Percentiles rank a stretch among this genome's conserved stretches.
Conservation (phyloP, 805 yeast species). For the Wickerhamiella kurtzmanii region DNA sequence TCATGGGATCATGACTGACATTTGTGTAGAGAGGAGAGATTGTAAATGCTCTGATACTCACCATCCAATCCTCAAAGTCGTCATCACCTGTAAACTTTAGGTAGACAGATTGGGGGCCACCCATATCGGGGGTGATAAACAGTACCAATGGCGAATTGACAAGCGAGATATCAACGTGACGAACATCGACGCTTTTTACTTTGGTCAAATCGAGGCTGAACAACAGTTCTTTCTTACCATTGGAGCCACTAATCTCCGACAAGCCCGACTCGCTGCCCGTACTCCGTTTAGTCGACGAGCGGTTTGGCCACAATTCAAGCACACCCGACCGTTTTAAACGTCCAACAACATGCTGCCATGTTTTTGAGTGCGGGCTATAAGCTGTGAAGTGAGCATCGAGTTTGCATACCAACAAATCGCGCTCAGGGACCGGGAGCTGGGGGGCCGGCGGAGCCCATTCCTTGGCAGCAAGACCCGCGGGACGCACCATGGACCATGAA, state of each 20-base stretch:
- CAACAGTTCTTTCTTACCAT: constrained; percentile 4
- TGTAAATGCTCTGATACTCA: constrained; percentile 20
- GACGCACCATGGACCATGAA: constrained; percentile 15
- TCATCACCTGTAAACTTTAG: constrained; percentile 16
- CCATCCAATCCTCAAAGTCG: constrained; percentile 25
- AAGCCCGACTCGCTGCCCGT: background rate
- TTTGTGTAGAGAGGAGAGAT: constrained; percentile 19
- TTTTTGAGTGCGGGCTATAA: constrained; percentile 4
- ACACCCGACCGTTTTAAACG: constrained; percentile 13
- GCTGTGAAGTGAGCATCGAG: constrained; percentile 15
- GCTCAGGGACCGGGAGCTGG: constrained; percentile 3
- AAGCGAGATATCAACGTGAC: constrained; percentile 15
- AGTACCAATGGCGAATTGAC: constrained; percentile 11
- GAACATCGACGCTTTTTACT: constrained; percentile 8
- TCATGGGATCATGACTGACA: constrained; percentile 6
- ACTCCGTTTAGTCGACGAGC: background rate
- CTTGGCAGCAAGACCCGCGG: constrained; percentile 15
- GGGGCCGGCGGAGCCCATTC: constrained; percentile 15
- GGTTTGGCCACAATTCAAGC: constrained; percentile 5
- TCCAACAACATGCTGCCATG: constrained; percentile 16
- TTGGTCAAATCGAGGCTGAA: constrained; percentile 10
- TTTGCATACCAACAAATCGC: constrained; percentile 14
- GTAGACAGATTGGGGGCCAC: constrained; percentile 19
- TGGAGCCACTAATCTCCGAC: too few relatives aligned
- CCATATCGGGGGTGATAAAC: constrained; percentile 17